These are phyloP conservation scores for Pseudogymnoascus sp. DNA, from an alignment of 2,329 filamentous ascomycete species.

Conservation along the genomic window DNA sequence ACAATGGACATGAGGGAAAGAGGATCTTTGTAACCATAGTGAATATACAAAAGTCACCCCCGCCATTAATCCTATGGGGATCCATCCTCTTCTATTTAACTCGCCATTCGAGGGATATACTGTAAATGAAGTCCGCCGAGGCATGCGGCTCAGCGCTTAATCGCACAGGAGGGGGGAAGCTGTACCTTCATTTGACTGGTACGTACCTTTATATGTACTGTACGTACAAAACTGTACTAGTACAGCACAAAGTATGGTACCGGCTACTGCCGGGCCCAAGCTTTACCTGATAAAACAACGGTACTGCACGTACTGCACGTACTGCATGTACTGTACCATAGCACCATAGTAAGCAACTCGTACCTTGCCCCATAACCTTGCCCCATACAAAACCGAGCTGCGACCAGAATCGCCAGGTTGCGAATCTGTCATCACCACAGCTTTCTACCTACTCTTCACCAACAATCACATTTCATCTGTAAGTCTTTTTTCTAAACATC, in stretches of 20 bases:
- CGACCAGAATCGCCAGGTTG: conserved; percentile 4
- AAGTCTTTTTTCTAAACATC: background rate
- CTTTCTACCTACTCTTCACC: background rate
- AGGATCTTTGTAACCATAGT: background rate
- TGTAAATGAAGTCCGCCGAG: background rate
- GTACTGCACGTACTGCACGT: background rate
- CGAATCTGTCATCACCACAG: background rate
- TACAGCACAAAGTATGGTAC: background rate
- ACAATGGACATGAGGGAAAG: conserved; percentile 2
- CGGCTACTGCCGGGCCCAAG: background rate
- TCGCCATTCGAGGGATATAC: background rate
- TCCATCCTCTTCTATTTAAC: background rate
- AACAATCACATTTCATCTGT: conserved; percentile 4
- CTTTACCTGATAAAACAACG: background rate
- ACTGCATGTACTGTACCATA: background rate
- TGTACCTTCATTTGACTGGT: background rate
- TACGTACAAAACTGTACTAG: background rate
- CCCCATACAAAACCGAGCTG: background rate
- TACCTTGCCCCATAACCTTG: background rate
- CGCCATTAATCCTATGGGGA: background rate
- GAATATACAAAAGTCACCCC: conserved; percentile 4
- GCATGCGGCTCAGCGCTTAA: background rate
- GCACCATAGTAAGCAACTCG: background rate
- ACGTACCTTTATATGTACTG: background rate
- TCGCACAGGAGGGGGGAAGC: background rate